Base-by-base conservation (phyloP, 495 filamentous ascomycete genomes). In the Pyrenopolyporus hunteri region DNA sequence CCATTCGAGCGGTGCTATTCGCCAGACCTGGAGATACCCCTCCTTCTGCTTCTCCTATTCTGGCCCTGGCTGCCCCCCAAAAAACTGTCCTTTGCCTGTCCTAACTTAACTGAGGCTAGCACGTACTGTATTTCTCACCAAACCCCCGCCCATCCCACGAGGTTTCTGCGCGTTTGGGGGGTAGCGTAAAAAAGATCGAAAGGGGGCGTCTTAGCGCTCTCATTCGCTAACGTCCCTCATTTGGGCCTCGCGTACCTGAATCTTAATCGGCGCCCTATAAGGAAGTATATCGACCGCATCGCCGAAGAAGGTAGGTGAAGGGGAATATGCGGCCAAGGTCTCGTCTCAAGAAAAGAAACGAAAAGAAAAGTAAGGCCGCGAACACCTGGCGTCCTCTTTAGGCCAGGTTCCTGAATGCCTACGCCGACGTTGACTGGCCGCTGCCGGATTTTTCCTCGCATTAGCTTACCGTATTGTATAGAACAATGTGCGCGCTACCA, bases 201-300 rank as follows among this genome's bases (percentile, higher is more conserved):
- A 53, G 50, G 22, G 20, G 26, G 43, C 43, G 36, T 55, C 42
- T 51, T 36, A 32, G 44, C 32, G 32, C 39, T 50, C 45, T 56
- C 31, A 65, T 65, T 65, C 56, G 62, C 42, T 42, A 26, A 42
- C 17, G 20, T 10, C 48, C 45, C n/a, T 49, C 51, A 57, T 57
- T 66, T 57, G 57, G 56, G 57, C 63, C 47, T 61, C 52, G 46
- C 57, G 57, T 66, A 61, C 63, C 63, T 66, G 63, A 61, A 66
- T 66, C 52, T 66, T 66, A 61, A 57, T 47, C 28, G 45, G 25
- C 33, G 35, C 51, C 46, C 45, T 48, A 55, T 43, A 35, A 53
- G 57, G 29, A 57, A 35, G 33, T 11, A 46, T 36, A 7, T 56
- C 48, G n/a, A 59, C 29, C 20, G 37, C 43, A n/a, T 19, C 39